These are phyloP conservation scores for Nannochloris sp. DNA, from an alignment of 139 green algal species.

Conservation along the genomic window DNA sequence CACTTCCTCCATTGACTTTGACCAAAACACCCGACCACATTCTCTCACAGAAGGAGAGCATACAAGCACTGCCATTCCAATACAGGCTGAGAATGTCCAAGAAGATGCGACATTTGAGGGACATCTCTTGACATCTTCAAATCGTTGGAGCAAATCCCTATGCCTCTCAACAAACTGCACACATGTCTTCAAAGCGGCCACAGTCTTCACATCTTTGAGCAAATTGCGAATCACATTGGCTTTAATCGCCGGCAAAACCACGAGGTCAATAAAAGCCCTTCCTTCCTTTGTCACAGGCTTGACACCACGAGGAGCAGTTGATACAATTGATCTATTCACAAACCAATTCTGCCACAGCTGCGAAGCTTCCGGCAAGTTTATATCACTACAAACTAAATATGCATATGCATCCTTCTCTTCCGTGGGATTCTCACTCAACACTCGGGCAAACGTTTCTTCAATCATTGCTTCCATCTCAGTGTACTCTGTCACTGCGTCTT, in stretches of 20 bases:
- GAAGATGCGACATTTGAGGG: neutral
- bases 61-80: too few relatives aligned
- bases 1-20: too few relatives aligned
- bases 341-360: neutral
- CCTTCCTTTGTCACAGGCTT: neutral
- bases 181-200: constrained; percentile 17
- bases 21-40: too few relatives aligned
- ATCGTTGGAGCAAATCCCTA: neutral
- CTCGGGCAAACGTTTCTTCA: constrained; percentile 36
- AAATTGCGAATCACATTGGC: constrained; percentile 58
- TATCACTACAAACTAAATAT: too few relatives aligned
- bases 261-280: constrained; percentile 30
- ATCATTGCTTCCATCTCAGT: constrained; percentile 77
- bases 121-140: neutral
- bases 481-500: constrained; percentile 79
- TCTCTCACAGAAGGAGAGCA: too few relatives aligned
- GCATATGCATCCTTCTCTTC: neutral
- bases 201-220: constrained; percentile 31
- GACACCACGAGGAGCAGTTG: constrained; percentile 21
- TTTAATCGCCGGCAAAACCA: constrained; percentile 84
- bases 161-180: constrained; percentile 9
- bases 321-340: constrained; percentile 5
- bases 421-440: neutral
- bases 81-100: neutral
- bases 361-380: neutral